phyloP scores from a whole-genome alignment of 345 rosid genomes.

The Eucalyptus sp. region DNA sequence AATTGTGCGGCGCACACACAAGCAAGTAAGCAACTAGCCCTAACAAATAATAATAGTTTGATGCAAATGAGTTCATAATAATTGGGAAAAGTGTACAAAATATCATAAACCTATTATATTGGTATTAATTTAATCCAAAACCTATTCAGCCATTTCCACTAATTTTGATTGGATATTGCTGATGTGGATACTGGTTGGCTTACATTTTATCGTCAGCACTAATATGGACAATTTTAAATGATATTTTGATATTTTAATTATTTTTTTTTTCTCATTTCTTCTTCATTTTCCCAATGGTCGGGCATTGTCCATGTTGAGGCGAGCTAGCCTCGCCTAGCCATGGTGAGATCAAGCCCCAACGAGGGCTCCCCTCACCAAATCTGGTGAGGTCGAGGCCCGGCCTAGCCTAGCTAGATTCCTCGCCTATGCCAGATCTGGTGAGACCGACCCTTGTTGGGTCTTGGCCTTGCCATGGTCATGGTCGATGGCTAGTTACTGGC shows the following conservation, averaged over 20 bases:
- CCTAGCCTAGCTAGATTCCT: too few species aligned
- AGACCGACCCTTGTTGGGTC: too few species aligned
- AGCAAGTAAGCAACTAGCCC: not conserved
- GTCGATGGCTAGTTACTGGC: accelerated
- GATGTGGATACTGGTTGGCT: accelerated
- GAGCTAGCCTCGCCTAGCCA: too few species aligned
- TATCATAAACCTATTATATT: too few species aligned
- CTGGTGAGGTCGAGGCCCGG: accelerated
- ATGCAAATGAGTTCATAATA: not conserved
- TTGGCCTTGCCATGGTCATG: too few species aligned
- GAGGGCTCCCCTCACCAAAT: too few species aligned
- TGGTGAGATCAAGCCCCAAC: too few species aligned
- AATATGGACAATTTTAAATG: too few species aligned
- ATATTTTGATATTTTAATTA: too few species aligned
- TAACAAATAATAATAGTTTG: not conserved
- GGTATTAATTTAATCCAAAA: accelerated
- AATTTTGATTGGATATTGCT: too few species aligned
- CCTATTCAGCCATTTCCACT: too few species aligned
- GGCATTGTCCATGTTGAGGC: accelerated
- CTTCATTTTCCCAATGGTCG: accelerated
- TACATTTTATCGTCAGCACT: accelerated
- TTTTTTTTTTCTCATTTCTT: accelerated
- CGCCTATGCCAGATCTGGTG: accelerated
- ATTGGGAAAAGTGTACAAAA: not conserved
- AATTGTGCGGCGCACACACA: too few species aligned